These are phyloP conservation scores for Metschnikowia kofuensis DNA, from an alignment of 805 yeast species.

Conservation along the genomic window DNA sequence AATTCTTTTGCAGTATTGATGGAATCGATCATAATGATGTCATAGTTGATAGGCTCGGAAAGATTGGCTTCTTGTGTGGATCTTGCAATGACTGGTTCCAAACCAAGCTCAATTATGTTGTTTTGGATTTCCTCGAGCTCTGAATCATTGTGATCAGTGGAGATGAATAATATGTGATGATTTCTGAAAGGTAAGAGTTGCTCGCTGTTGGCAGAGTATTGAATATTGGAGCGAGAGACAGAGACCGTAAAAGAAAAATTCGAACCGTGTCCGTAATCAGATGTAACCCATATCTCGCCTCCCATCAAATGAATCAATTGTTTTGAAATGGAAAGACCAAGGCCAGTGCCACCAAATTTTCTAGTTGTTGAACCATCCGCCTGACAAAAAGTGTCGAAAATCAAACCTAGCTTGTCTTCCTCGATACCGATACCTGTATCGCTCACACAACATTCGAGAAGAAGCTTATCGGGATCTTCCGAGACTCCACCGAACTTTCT, in stretches of 20 bases:
- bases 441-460: slow-evolving; percentile 78
- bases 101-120: slow-evolving; percentile 51
- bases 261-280: slow-evolving; percentile 77
- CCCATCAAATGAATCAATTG: slow-evolving; percentile 89
- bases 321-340: slow-evolving; percentile 84
- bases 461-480: slow-evolving; percentile 42
- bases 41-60: slow-evolving; percentile 59
- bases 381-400: slow-evolving; percentile 87
- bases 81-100: slow-evolving; percentile 60
- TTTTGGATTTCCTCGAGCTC: slow-evolving; percentile 51
- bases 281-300: slow-evolving; percentile 89
- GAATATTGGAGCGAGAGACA: slow-evolving; percentile 68
- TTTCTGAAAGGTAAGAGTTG: slow-evolving; percentile 66
- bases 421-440: slow-evolving; percentile 92
- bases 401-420: slow-evolving; percentile 77
- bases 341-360: slow-evolving; percentile 91
- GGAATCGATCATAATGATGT: slow-evolving; percentile 79
- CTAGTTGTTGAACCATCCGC: slow-evolving; percentile 93
- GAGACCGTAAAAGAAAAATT: slow-evolving; percentile 78
- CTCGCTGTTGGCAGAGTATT: slow-evolving; percentile 63
- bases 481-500: slow-evolving; percentile 44
- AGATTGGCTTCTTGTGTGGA: slow-evolving; percentile 57
- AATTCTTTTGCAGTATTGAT: slow-evolving; percentile 69
- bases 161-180: slow-evolving; percentile 68
- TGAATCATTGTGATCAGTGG: slow-evolving; percentile 55